phyloP scores from a whole-genome alignment of 805 yeast species.

The Wickerhamiella shivajii region DNA sequence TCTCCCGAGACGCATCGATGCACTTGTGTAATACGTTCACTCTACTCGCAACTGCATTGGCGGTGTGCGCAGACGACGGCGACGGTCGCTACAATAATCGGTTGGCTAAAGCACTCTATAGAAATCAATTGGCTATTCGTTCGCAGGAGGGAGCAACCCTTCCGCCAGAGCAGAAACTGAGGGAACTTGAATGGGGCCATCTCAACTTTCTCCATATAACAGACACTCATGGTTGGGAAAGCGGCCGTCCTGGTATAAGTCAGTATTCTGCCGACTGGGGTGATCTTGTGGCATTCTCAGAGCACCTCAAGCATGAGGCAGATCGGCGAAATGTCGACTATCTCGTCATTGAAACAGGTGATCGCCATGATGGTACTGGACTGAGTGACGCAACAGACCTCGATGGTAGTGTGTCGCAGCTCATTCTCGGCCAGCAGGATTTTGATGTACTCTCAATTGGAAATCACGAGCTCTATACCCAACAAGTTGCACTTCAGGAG shows the following conservation, averaged over 20 bases:
- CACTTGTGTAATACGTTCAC: too few relatives aligned
- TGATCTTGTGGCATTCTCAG: constrained; percentile 59
- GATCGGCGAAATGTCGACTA: constrained; percentile 41
- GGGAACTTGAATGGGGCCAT: constrained; percentile 44
- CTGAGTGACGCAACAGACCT: constrained; percentile 63
- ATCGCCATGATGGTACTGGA: constrained; percentile 91
- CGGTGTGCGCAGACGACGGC: too few relatives aligned
- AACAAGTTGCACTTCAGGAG: constrained; percentile 51
- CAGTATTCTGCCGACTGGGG: constrained; percentile 86
- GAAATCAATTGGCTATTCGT: too few relatives aligned
- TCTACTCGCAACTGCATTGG: too few relatives aligned
- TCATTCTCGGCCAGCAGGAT: constrained; percentile 44
- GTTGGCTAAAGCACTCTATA: too few relatives aligned
- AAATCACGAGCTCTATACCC: constrained; percentile 75
- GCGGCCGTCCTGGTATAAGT: constrained; percentile 10
- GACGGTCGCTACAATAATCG: too few relatives aligned
- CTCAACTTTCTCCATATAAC: constrained; percentile 86
- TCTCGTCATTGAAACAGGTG: constrained; percentile 75
- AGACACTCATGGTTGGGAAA: constrained; percentile 86
- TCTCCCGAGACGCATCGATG: too few relatives aligned
- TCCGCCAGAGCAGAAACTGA: constrained; percentile 10
- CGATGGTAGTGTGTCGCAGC: constrained; percentile 50
- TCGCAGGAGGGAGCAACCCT: background rate
- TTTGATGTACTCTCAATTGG: constrained; percentile 77
- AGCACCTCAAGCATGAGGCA: constrained; percentile 35